phyloP scores from a whole-genome alignment of 495 filamentous ascomycete genomes.

The Penicillium coffeae region DNA sequence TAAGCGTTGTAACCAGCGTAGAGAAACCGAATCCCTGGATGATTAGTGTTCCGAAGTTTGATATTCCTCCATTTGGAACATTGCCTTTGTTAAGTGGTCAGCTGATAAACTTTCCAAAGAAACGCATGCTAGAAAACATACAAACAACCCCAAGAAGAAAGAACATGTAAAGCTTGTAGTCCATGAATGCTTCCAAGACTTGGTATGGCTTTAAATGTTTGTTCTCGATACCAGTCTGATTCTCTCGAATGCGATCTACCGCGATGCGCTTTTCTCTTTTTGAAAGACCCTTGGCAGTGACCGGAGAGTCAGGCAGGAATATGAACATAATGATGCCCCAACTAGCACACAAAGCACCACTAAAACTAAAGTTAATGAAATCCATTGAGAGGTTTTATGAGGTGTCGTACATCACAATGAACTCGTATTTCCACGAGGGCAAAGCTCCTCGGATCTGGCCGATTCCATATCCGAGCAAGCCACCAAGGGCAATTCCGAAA shows the following conservation, averaged over 20 bases:
- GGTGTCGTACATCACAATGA: slow-evolving; percentile 41
- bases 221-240: slow-evolving; percentile 55
- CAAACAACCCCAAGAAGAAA: slow-evolving; percentile 33
- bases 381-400: no score
- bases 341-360: slow-evolving; percentile 33
- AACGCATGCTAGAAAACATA: slow-evolving; percentile 7
- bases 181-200: slow-evolving; percentile 43
- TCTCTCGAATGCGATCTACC: slow-evolving; percentile 48
- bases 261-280: slow-evolving; percentile 44
- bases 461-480: slow-evolving; percentile 57
- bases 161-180: slow-evolving; percentile 47
- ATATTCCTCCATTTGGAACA: slow-evolving; percentile 48
- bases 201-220: slow-evolving; percentile 50
- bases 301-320: slow-evolving; percentile 49
- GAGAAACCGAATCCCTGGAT: slow-evolving; percentile 56
- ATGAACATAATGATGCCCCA: slow-evolving; percentile 39
- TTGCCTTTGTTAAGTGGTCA: slow-evolving; percentile 26
- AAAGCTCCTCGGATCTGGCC: slow-evolving; percentile 51
- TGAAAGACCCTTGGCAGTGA: slow-evolving; percentile 35
- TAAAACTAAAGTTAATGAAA: slow-evolving; percentile 40
- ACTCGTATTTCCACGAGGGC: slow-evolving; percentile 58
- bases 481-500: slow-evolving; percentile 55
- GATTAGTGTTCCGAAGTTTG: slow-evolving; percentile 58
- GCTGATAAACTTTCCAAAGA: not conserved
- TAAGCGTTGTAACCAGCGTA: slow-evolving; percentile 31